Conservation (phyloP, 2,329 filamentous ascomycete genomes). For the Elsinoe australis region DNA sequence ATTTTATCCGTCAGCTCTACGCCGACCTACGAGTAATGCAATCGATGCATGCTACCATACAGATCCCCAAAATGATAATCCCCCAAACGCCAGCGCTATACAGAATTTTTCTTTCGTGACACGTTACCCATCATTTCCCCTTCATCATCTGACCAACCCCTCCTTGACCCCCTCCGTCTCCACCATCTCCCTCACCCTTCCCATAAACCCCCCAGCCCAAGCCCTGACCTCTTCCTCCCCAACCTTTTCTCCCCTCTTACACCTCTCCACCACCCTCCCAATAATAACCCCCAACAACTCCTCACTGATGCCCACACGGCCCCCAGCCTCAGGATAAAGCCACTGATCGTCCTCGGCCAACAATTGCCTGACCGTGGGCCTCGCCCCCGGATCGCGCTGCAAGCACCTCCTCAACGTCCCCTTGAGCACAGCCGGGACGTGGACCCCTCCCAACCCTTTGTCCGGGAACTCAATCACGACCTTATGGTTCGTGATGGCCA, state of each 20-base stretch:
- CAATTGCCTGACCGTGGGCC: slow-evolving; percentile 52
- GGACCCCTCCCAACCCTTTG: slow-evolving; percentile 56
- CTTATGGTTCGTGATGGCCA: slow-evolving; percentile 74
- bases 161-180: slow-evolving; percentile 23
- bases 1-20: too few species aligned
- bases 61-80: slow-evolving; percentile 6
- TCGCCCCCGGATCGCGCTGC: slow-evolving; percentile 48
- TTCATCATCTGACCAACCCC: neutral
- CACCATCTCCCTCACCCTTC: slow-evolving; percentile 39
- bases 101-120: slow-evolving; percentile 3
- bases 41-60: slow-evolving; percentile 9
- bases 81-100: slow-evolving; percentile 17
- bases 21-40: too few species aligned
- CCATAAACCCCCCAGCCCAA: slow-evolving; percentile 43
- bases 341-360: slow-evolving; percentile 50
- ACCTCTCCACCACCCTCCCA: slow-evolving; percentile 52
- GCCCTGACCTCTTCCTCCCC: slow-evolving; percentile 45
- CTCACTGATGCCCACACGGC: slow-evolving; percentile 45
- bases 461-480: slow-evolving; percentile 66
- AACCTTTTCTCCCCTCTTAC: slow-evolving; percentile 47
- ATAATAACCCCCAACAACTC: slow-evolving; percentile 55
- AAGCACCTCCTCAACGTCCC: slow-evolving; percentile 51
- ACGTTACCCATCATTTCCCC: neutral
- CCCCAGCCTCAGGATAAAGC: slow-evolving; percentile 47
- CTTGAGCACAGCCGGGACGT: slow-evolving; percentile 49